phyloP scores from a whole-genome alignment of 1,284 basidiomycete genomes.

The Cutaneotrichosporon sp. region DNA sequence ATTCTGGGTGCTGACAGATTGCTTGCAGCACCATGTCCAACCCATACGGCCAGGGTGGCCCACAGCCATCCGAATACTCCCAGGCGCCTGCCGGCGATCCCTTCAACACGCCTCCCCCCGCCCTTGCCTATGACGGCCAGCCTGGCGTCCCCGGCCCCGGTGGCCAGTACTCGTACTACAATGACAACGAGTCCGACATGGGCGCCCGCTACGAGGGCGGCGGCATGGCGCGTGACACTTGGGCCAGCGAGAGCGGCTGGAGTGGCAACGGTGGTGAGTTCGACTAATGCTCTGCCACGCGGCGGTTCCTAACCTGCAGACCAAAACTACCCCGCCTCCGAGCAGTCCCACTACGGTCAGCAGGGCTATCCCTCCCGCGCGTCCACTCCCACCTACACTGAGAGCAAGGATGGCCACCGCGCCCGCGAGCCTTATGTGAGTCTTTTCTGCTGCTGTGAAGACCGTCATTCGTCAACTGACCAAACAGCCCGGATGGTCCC shows the following conservation, averaged over 20 bases:
- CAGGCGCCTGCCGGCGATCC: slow-evolving; percentile 32
- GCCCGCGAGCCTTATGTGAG: slow-evolving; percentile 56
- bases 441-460: slow-evolving; percentile 41
- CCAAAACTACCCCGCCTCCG: slow-evolving; percentile 34
- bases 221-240: slow-evolving; percentile 51
- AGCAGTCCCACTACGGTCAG: slow-evolving; percentile 43
- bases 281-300: not conserved
- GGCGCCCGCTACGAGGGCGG: slow-evolving; percentile 59
- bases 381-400: slow-evolving; percentile 54
- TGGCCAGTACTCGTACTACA: slow-evolving; percentile 57
- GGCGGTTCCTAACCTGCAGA: slow-evolving; percentile 6
- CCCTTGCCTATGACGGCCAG: slow-evolving; percentile 37
- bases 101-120: slow-evolving; percentile 37
- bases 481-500: slow-evolving; percentile 84
- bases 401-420: slow-evolving; percentile 64
- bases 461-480: slow-evolving; percentile 7
- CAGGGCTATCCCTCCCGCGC: slow-evolving; percentile 46
- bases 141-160: slow-evolving; percentile 22
- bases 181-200: slow-evolving; percentile 74
- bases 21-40: slow-evolving; percentile 19
- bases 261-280: slow-evolving; percentile 50
- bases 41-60: slow-evolving; percentile 19
- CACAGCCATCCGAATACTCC: slow-evolving; percentile 24
- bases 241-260: slow-evolving; percentile 51
- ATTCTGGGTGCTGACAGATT: not conserved